A percentile compares a stretch with the other conserved stretches of the same genome.
phyloP scores from a whole-genome alignment of 495 filamentous ascomycete species.

The Podospora australis region DNA sequence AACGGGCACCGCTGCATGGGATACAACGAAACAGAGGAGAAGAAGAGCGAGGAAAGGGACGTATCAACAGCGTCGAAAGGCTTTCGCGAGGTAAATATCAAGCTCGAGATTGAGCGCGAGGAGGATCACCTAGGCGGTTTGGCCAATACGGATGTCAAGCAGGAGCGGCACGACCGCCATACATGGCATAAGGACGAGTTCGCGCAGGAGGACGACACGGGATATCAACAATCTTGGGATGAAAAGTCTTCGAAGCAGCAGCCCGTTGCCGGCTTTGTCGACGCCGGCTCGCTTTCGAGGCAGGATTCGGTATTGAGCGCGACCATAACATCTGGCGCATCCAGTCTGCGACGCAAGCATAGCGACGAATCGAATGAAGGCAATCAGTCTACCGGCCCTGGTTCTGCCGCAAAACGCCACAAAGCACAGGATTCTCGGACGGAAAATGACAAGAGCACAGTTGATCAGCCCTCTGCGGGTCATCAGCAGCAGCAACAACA shows the following conservation, averaged over 20 bases:
- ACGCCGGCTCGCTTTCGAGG: constrained; percentile 9
- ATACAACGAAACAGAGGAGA: constrained; percentile 50
- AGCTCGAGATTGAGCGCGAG: constrained; percentile 21
- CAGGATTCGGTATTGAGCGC: constrained; percentile 22
- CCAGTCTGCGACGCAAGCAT: constrained; percentile 10
- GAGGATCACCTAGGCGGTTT: constrained; percentile 22
- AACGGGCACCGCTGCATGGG: constrained; percentile 67
- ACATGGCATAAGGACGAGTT: constrained; percentile 24
- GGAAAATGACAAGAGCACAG: constrained; percentile 36
- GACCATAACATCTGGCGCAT: constrained; percentile 9
- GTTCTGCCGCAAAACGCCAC: constrained; percentile 17
- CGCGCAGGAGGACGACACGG: constrained; percentile 24
- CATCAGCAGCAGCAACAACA: too few species aligned
- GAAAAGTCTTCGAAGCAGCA: constrained; percentile 12
- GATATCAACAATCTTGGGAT: constrained; percentile 30
- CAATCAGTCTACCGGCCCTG: constrained; percentile 14
- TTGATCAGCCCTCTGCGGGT: constrained; percentile 36
- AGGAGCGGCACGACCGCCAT: constrained; percentile 16
- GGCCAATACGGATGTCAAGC: constrained; percentile 7
- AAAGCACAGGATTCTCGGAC: constrained; percentile 33
- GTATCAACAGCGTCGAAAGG: constrained; percentile 15
- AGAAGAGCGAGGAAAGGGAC: constrained; percentile 30
- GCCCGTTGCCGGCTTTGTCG: constrained; percentile 19
- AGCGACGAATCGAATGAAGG: constrained; percentile 28
- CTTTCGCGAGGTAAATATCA: constrained; percentile 18